Conservation (phyloP, 495 filamentous ascomycete species). For the Aspergillus asperescens region DNA sequence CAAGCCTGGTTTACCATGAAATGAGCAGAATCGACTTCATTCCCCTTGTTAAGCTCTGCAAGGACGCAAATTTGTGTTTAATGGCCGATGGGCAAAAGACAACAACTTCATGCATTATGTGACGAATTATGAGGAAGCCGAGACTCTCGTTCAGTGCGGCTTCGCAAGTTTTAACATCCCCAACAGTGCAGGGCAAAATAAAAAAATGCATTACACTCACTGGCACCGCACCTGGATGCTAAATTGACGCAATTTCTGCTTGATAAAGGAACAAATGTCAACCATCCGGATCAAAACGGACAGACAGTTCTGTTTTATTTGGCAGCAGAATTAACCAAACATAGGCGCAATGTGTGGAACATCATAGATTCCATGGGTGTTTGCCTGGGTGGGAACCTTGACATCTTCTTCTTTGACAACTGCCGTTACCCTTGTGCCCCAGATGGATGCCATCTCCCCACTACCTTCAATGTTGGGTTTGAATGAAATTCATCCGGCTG, state of each 20-base stretch:
- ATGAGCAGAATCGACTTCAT: background rate
- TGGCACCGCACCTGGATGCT: background rate
- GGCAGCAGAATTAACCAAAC: background rate
- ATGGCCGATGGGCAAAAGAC: background rate
- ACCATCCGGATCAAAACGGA: background rate
- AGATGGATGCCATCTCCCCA: background rate
- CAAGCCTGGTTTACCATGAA: background rate
- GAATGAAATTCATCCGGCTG: background rate
- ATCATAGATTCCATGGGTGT: background rate
- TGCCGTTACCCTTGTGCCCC: background rate
- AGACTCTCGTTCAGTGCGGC: background rate
- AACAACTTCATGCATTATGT: slow-evolving; percentile 1
- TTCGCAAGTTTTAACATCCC: background rate
- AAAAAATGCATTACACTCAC: background rate
- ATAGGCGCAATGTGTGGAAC: background rate
- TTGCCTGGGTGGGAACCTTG: background rate
- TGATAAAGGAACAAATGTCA: background rate
- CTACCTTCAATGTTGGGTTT: background rate
- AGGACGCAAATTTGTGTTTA: background rate
- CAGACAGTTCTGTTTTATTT: background rate
- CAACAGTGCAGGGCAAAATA: background rate
- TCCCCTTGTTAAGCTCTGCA: background rate
- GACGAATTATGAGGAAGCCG: background rate
- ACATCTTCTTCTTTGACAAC: background rate
- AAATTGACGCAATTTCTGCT: background rate